Conservation (phyloP, 345 rosid genomes). For the Adansonia digitata region DNA sequence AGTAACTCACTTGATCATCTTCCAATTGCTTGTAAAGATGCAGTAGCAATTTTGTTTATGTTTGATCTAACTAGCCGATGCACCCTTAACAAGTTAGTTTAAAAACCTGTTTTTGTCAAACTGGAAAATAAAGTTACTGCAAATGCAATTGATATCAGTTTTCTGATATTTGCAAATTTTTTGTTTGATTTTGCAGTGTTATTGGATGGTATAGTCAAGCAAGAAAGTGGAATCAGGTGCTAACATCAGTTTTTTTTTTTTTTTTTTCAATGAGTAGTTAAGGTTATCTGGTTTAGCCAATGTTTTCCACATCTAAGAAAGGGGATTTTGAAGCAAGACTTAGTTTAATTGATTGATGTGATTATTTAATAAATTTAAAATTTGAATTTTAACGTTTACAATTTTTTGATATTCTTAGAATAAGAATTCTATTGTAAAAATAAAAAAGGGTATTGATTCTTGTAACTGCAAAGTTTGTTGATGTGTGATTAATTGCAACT, state of each 20-base stretch:
- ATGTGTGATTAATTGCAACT: background rate
- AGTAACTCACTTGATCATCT: conserved; percentile 63
- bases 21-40: conserved; percentile 92
- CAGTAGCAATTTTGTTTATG: conserved; percentile 94
- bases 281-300: background rate
- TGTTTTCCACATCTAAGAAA: background rate
- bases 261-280: background rate
- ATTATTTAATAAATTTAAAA: no score
- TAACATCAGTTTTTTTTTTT: background rate
- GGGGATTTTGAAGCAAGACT: no score
- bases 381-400: no score
- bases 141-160: background rate
- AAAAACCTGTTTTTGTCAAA: conserved; percentile 5
- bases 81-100: conserved; percentile 72
- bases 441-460: background rate
- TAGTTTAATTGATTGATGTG: no score
- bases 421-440: no score
- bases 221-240: conserved; percentile 97
- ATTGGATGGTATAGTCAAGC: conserved; percentile 79
- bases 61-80: conserved; percentile 96
- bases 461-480: background rate
- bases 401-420: no score
- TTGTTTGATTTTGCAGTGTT: conserved; percentile 44
- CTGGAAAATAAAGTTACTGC: background rate
- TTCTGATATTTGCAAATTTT: background rate